Evolutionary conservation across 2,329 filamentous ascomycete genomes (phyloP).

Genomic region (Simplicillium aogashimaense): DNA sequence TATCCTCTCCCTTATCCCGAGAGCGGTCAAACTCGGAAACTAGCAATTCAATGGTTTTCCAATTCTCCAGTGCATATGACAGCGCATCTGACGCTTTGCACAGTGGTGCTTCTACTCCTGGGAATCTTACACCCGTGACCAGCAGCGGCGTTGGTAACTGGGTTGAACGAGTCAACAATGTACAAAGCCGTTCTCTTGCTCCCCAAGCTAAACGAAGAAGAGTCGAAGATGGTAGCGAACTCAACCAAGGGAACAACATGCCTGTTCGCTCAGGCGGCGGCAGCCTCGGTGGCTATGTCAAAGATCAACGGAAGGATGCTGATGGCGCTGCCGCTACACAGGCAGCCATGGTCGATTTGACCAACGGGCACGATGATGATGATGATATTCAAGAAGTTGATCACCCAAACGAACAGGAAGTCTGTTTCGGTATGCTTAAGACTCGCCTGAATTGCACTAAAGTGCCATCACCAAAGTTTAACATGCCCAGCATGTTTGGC

Average conservation of each 20-base stretch:
- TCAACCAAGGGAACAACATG: slow-evolving; percentile 24
- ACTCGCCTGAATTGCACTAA: slow-evolving; percentile 55
- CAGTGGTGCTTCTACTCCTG: slow-evolving; percentile 22
- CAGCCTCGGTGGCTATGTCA: slow-evolving; percentile 57
- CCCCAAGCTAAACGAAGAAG: slow-evolving; percentile 59
- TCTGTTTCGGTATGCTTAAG: slow-evolving; percentile 74
- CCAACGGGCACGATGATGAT: slow-evolving; percentile 53
- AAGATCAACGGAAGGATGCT: slow-evolving; percentile 43
- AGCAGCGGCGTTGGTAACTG: slow-evolving; percentile 43
- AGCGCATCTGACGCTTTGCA: slow-evolving; percentile 21
- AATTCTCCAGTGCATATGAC: slow-evolving; percentile 28
- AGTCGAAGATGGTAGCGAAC: slow-evolving; percentile 32
- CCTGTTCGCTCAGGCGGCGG: slow-evolving; percentile 34
- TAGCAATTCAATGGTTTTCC: slow-evolving; percentile 27
- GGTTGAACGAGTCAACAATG: slow-evolving; percentile 68
- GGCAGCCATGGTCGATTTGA: slow-evolving; percentile 47
- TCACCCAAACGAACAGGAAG: slow-evolving; percentile 56
- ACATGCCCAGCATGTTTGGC: slow-evolving; percentile 46
- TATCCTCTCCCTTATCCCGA: slow-evolving; percentile 10
- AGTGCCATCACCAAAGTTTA: slow-evolving; percentile 61
- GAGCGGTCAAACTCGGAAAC: slow-evolving; percentile 14
- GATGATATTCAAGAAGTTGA: slow-evolving; percentile 48
- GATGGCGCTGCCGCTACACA: slow-evolving; percentile 15
- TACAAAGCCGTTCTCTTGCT: slow-evolving; percentile 52
- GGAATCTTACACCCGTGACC: slow-evolving; percentile 12